Base-by-base conservation (phyloP, 2,329 filamentous ascomycete species). In the Neopestalotiopsis rosae region DNA sequence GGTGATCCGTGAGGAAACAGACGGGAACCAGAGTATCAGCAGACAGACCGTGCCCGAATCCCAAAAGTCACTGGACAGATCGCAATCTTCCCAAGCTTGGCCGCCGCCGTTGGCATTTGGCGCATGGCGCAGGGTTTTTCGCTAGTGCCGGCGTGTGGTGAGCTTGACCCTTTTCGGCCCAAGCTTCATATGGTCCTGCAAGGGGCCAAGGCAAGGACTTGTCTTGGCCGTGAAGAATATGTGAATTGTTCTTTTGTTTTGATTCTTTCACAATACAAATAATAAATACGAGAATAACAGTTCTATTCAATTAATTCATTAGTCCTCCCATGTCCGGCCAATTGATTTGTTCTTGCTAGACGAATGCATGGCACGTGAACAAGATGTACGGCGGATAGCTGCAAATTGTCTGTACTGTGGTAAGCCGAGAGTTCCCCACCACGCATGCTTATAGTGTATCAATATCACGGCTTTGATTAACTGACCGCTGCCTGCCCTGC, bases 91-190 rank as follows among this genome's bases (percentile, higher is more conserved):
- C 14, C 45, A 52, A 52, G 45, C 45, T 52, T 52, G 45, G 17
- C 45, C 17, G 17, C 17, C 45, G 45, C 45, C 17, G 45, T 52
- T 52, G 17, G 45, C 45, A 52, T 40, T 61, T 34, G 34, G 32
- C 32, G 59, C 28, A 61, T 30, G 30, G 30, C 32, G 59, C 28
- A 61, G 59, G 59, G 59, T 61, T 61, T 61, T 61, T 40, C 59
- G 32, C 59, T 61, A 61, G 59, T 61, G 59, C 59, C 59, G 3
- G 30, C 13, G n/a, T 61, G 30, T 61, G 32, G 34, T 61, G 59
- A 34, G 59, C 59, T 61, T 61, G 32, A 20, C 59, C 59, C 59
- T 34, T 34, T 34, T 34, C 9, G n/a, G 57, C 24, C 57, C 57
- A 59, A 61, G 59, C 59, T 61, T 34, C 32, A 34, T 61, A 34